Evolutionary conservation across 78 protist species (phyloP).

Genomic region (Monocercomonoides exilis): DNA sequence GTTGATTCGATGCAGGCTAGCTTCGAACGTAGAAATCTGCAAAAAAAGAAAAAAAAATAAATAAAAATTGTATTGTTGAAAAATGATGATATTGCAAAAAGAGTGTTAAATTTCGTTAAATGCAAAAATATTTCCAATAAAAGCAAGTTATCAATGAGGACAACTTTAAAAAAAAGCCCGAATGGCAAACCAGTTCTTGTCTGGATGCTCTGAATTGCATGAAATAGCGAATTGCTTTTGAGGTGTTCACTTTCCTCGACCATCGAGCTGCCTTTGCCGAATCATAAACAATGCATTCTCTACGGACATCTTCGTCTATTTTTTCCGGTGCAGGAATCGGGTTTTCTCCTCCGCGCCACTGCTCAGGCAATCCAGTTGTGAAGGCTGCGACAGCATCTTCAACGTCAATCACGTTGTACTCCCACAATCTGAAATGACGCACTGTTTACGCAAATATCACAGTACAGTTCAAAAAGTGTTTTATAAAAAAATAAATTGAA

Average conservation of each 20-base stretch:
- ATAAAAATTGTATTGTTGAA: neutral
- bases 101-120: too few species aligned
- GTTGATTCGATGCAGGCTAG: conserved; percentile 7
- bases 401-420: conserved; percentile 61
- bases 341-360: too few species aligned
- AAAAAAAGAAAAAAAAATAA: neutral
- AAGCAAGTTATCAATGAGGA: too few species aligned
- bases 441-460: too few species aligned
- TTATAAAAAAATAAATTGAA: too few species aligned
- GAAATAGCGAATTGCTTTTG: neutral
- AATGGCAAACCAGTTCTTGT: neutral
- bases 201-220: neutral
- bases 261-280: neutral
- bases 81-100: too few species aligned
- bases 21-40: neutral
- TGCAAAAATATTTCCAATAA: too few species aligned
- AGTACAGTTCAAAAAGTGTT: too few species aligned
- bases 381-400: conserved; percentile 39
- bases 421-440: conserved; percentile 53
- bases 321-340: too few species aligned
- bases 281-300: neutral
- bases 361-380: too few species aligned
- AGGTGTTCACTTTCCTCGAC: neutral
- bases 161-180: too few species aligned
- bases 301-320: neutral